Conservation (phyloP, 305 asterid genomes). For the Fraxinus platypoda region DNA sequence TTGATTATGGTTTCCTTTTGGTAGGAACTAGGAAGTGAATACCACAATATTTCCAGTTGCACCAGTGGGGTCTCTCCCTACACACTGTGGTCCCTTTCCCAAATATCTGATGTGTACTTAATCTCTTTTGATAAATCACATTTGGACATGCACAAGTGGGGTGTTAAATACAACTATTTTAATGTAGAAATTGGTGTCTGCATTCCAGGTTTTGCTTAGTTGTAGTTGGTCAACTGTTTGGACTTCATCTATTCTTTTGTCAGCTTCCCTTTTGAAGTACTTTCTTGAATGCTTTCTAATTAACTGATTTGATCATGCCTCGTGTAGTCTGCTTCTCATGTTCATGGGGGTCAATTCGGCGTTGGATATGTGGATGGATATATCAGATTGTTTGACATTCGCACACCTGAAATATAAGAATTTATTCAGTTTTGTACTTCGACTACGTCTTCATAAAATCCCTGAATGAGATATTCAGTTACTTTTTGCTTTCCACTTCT, state of each 20-base stretch:
- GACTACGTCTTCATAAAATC: not conserved
- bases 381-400: slow-evolving; percentile 74
- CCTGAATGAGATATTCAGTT: slow-evolving; percentile 4
- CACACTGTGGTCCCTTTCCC: not conserved
- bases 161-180: not conserved
- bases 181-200: not conserved
- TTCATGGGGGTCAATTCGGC: slow-evolving; percentile 86
- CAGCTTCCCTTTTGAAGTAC: not conserved
- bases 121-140: not conserved
- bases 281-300: slow-evolving; percentile 18
- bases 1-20: too few species aligned
- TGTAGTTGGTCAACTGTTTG: not conserved
- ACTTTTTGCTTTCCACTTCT: not conserved
- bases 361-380: slow-evolving; percentile 90
- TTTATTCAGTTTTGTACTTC: not conserved
- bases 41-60: too few species aligned
- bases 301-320: slow-evolving; percentile 17
- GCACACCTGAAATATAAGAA: slow-evolving; percentile 87
- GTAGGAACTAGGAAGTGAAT: too few species aligned
- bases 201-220: not conserved
- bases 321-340: slow-evolving; percentile 87
- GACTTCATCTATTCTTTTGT: not conserved
- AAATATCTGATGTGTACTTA: not conserved
- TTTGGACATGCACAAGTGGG: not conserved
- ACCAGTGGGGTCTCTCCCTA: too few species aligned